Base-by-base conservation (phyloP, 2,329 filamentous ascomycete genomes). In the Chaetomiaceae sp. region DNA sequence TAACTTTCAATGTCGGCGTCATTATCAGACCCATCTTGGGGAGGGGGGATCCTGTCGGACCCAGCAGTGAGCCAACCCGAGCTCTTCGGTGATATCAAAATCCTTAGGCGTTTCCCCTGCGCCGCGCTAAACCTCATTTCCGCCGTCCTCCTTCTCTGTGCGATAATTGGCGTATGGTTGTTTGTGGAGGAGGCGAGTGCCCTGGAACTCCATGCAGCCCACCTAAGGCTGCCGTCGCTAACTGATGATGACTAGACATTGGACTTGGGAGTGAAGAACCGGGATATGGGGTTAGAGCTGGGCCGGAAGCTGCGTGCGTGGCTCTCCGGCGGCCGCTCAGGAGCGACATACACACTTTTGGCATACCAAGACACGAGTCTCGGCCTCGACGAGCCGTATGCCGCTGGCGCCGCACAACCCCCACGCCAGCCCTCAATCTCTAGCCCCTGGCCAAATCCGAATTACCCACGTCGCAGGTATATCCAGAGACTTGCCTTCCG, bases 1-100 rank as follows among this genome's bases (percentile, higher is more conserved):
- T 90, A 84, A 87, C 84, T 20, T 89, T 87, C 68, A 90, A 90
- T 59, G 75, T 84, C 18, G 81, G 81, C 11, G 74, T 81, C 44
- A 81, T 82, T 38, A 70, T 81, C n/a, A 79, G 80, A 0, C 80
- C 80, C 1, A 70, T 81, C 9, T 61, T 82, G 2, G 68, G 74
- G 25, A 75, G 75, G 4, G 25, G 75, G 75, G 4, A 11, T 75
- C 9, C 66, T 78, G 9, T 74, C 74, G 3, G 73, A 77, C 41
- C 75, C 72, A 3, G 71, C 71, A 1, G 66, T 63, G 16, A 71
- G 69, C 51, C 75, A 73, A 45, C 74, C 75, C 0, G 56, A 58
- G 1, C 48, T 74, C 1, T 81, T 82, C 53, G 77, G 78, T 11
- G 55, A 70, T 23, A 63, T 74, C 3, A 59, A 59, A 1, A 76